Conservation (phyloP, 2,329 filamentous ascomycete species). For the Calonectria naviculata region DNA sequence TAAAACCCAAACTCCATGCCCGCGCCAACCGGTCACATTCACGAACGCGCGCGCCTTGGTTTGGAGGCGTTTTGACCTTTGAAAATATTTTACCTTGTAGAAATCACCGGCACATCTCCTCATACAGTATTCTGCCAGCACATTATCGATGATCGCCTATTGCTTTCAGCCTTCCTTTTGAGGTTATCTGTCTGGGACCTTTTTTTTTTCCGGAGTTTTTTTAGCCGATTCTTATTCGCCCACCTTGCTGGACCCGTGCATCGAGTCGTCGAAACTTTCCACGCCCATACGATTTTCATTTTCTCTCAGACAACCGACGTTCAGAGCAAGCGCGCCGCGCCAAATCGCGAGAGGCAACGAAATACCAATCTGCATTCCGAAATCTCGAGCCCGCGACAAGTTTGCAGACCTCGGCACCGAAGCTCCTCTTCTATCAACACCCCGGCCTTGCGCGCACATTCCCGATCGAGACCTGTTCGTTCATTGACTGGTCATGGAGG, state of each 20-base stretch:
- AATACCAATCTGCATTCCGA: neutral
- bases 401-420: conserved; percentile 3
- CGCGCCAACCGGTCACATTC: conserved; percentile 3
- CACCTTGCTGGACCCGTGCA: conserved; percentile 10
- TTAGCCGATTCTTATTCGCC: conserved; percentile 17
- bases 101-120: neutral
- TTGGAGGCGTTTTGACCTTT: neutral
- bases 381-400: conserved; percentile 5
- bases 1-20: conserved; percentile 20
- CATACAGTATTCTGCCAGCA: neutral
- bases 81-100: neutral
- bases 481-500: conserved; percentile 55
- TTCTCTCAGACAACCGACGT: neutral
- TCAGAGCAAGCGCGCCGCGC: neutral
- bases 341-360: neutral
- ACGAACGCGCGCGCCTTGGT: neutral
- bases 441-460: conserved; percentile 5
- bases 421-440: conserved; percentile 7
- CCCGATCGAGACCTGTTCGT: conserved; percentile 9
- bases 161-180: neutral
- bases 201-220: neutral
- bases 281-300: conserved; percentile 12
- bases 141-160: neutral
- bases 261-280: conserved; percentile 10
- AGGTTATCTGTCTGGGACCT: neutral